phyloP scores from a whole-genome alignment of 306 rosid genomes.

The Chamaecrista fasciculata region DNA sequence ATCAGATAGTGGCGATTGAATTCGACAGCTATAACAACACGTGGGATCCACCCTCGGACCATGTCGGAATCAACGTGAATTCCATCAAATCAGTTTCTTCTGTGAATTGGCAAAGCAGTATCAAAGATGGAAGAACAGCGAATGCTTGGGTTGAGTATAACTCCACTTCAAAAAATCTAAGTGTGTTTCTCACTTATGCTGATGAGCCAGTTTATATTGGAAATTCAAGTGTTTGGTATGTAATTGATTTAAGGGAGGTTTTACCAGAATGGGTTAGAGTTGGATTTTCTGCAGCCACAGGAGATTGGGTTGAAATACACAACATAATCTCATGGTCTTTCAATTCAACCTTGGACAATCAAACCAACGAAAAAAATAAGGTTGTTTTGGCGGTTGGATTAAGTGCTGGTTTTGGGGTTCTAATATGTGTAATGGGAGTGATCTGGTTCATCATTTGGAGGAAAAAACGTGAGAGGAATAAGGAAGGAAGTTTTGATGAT shows the following conservation, averaged over 20 bases:
- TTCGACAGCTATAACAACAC: constrained; percentile 44
- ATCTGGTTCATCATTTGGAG: constrained; percentile 48
- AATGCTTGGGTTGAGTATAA: constrained; percentile 70
- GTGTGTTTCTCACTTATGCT: constrained; percentile 58
- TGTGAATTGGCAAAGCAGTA: constrained; percentile 47
- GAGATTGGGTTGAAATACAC: constrained; percentile 51
- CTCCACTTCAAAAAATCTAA: constrained; percentile 51
- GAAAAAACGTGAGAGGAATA: constrained; percentile 17
- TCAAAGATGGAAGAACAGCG: constrained; percentile 44
- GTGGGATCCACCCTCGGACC: constrained; percentile 66
- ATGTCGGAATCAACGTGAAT: constrained; percentile 66
- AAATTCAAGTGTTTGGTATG: constrained; percentile 38
- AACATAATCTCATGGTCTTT: constrained; percentile 68
- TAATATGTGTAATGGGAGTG: constrained; percentile 39
- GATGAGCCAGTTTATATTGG: constrained; percentile 37
- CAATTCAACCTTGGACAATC: constrained; percentile 51
- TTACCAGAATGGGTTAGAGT: constrained; percentile 63
- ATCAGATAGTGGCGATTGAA: constrained; percentile 69
- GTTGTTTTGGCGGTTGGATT: constrained; percentile 34
- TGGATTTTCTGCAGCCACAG: constrained; percentile 81
- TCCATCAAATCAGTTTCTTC: constrained; percentile 47
- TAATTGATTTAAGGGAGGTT: constrained; percentile 52
- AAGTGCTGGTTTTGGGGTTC: constrained; percentile 34
- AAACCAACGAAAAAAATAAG: not conserved
- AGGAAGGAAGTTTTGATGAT: not conserved